Evolutionary conservation across 1,284 basidiomycete genomes (phyloP), one percentile per base, ranked within the genome.

Genomic region (Phaffia rhodozyma): DNA sequence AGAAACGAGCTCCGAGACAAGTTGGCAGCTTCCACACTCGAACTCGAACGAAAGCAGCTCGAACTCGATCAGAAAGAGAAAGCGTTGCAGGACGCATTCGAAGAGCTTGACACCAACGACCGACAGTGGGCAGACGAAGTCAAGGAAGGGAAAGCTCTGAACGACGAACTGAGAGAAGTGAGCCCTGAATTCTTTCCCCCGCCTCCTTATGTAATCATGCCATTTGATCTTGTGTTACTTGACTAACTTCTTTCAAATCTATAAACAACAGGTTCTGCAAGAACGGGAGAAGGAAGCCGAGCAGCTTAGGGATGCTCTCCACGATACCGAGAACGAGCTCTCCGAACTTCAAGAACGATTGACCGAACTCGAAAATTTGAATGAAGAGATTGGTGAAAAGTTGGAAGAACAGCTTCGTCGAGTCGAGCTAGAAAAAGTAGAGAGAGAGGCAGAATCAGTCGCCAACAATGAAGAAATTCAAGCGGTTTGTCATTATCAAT

Each of bases 381-480:
- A 73, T 57, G 69, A 67, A n/a, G 72, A 73, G 52, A 73, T 60
- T 71, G 70, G 72, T 29, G 76, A 76, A 50, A 68, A 73, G 18
- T 69, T 75, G 5, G 73, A 74, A 59, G 72, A 73, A 54, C 75
- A 74, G 13, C 61, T 76, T 29, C 67, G 67, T 55, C 69, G 71
- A 60, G 73, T 75, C 54, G 73, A 77, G 66, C 56, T 67, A 51
- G 75, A 77, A 61, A 72, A 73, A 54, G 70, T 66, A 2, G 74
- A 73, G 55, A 75, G 73, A 66, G 74, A 76, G 29, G 71, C 69
- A 5, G 75, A 76, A 65, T 67, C 75, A 4, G 58, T 74, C 4
- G 79, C 80, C 43, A 79, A 86, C 21, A 87, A 87, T 69, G 77
- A 82, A 29, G 85, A 87, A 54, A 82, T 94, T 38, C 84, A 90